Evolutionary conservation across 352 stramenopile species (phyloP).

Genomic region (Pythium coloratum): DNA sequence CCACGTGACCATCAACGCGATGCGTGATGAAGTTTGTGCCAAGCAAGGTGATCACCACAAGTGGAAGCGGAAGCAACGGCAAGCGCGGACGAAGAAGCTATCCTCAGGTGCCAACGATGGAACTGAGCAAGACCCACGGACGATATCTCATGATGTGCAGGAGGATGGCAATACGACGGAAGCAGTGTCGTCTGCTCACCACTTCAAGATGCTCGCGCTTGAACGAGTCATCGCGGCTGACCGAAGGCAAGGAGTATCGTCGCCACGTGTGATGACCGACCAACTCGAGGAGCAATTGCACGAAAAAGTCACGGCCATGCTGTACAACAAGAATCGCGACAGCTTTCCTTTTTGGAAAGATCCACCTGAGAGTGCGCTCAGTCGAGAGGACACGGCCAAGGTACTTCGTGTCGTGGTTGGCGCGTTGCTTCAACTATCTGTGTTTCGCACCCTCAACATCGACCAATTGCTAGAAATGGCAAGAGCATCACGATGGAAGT

Average conservation of each 20-base stretch:
- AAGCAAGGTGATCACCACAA: slow-evolving; percentile 22
- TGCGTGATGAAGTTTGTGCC: slow-evolving; percentile 39
- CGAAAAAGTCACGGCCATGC: slow-evolving; percentile 49
- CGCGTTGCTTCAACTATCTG: slow-evolving; percentile 29
- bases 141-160: slow-evolving; percentile 1
- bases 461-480: slow-evolving; percentile 60
- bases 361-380: slow-evolving; percentile 33
- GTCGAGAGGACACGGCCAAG: slow-evolving; percentile 49
- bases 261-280: slow-evolving; percentile 20
- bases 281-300: slow-evolving; percentile 41
- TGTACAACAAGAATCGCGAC: slow-evolving; percentile 58
- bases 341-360: slow-evolving; percentile 65
- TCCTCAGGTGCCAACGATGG: background rate
- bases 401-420: slow-evolving; percentile 39
- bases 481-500: slow-evolving; percentile 40
- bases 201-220: slow-evolving; percentile 62
- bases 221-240: slow-evolving; percentile 34
- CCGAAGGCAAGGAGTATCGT: slow-evolving; percentile 7
- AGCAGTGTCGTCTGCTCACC: slow-evolving; percentile 32
- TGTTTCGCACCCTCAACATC: slow-evolving; percentile 39
- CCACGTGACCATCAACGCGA: slow-evolving; percentile 49
- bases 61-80: slow-evolving; percentile 13
- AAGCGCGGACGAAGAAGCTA: background rate
- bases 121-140: background rate
- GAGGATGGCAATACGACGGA: slow-evolving; percentile 12